phyloP scores from a whole-genome alignment of 805 yeast species.

The Wickerhamiella nectarea region DNA sequence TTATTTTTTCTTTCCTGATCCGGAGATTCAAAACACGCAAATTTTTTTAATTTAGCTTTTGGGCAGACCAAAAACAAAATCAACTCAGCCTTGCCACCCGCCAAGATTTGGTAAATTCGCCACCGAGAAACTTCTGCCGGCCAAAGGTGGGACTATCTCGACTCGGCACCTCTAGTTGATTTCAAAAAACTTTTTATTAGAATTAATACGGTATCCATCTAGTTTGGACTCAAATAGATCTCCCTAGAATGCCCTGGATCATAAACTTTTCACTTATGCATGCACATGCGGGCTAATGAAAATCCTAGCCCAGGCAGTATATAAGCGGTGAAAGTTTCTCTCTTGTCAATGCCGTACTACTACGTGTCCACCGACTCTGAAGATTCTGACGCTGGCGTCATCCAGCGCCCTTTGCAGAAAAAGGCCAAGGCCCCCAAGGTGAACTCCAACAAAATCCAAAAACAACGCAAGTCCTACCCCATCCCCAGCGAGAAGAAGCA shows the following conservation, averaged over 20 bases:
- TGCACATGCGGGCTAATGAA: conserved; percentile 8
- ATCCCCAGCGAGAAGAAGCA: conserved; percentile 11
- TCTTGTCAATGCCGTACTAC: conserved; percentile 21
- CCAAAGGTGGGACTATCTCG: not conserved
- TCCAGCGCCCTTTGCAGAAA: conserved; percentile 7
- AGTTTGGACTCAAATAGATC: no score
- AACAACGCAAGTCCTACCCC: conserved; percentile 7
- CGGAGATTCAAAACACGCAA: not conserved
- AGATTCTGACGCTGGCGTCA: conserved; percentile 12
- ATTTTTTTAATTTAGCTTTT: not conserved
- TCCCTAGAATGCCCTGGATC: not conserved
- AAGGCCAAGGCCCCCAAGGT: conserved; percentile 7
- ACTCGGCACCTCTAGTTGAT: no score
- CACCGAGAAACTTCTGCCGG: not conserved
- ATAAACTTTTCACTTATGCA: conserved; percentile 3
- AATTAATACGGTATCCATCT: no score
- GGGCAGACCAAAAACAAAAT: not conserved
- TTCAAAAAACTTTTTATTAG: not conserved
- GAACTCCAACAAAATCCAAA: conserved; percentile 3
- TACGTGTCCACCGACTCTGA: conserved; percentile 22
- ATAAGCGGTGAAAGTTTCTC: conserved; percentile 1
- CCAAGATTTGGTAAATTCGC: not conserved
- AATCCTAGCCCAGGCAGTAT: conserved; percentile 4
- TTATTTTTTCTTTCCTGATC: not conserved
- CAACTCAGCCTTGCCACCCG: not conserved